Evolutionary conservation across 345 rosid species (phyloP).

Genomic region (Syzygium aromaticum): DNA sequence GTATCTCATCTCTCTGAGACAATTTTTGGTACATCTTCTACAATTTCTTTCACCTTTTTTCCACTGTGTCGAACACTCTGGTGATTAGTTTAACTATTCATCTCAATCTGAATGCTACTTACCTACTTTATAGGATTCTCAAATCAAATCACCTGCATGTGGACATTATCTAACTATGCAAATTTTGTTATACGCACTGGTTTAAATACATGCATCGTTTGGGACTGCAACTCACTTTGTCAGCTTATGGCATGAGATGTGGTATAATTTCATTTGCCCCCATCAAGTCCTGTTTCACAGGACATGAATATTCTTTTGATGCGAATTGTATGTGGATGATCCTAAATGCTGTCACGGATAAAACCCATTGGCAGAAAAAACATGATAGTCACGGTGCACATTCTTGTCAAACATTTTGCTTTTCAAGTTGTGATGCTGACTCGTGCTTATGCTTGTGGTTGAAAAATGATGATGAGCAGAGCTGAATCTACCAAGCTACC

Average conservation of each 20-base stretch:
- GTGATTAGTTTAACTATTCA: not conserved
- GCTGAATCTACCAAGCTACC: not conserved
- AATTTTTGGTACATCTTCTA: not conserved
- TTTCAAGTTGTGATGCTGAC: not conserved
- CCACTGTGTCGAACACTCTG: not conserved
- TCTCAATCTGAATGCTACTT: not conserved
- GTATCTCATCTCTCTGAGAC: not conserved
- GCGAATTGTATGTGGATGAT: not conserved
- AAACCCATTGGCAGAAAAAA: not conserved
- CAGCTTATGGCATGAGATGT: not conserved
- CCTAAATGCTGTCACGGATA: not conserved
- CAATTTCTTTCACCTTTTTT: not conserved
- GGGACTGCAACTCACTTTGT: not conserved
- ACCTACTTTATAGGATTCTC: not conserved
- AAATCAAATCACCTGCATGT: not conserved
- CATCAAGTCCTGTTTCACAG: not conserved
- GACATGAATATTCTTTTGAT: not conserved
- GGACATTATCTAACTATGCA: not conserved
- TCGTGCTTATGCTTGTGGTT: not conserved
- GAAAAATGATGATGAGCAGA: not conserved
- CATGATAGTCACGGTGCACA: not conserved
- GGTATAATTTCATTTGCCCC: not conserved
- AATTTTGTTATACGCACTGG: not conserved
- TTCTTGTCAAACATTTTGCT: not conserved
- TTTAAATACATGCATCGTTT: not conserved